phyloP scores from a whole-genome alignment of 2,329 filamentous ascomycete species.

The Aspergillus pseudotamarii region DNA sequence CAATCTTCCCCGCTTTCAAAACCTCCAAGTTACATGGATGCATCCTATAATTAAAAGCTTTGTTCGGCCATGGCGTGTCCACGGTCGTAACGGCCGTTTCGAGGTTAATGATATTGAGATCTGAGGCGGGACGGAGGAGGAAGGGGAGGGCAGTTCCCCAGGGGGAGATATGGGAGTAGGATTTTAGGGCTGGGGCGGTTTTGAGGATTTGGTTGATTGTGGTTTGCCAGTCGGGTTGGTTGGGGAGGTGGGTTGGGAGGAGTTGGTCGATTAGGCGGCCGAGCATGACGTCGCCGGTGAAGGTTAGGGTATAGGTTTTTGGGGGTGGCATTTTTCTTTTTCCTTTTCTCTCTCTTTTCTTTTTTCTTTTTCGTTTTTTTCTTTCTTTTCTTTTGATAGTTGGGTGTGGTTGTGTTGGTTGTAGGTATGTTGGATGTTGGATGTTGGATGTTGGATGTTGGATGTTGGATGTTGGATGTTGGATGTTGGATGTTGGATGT shows the following conservation, averaged over 20 bases:
- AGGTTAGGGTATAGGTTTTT: slow-evolving; percentile 32
- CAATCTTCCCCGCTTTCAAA: neutral
- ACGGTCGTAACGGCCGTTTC: slow-evolving; percentile 42
- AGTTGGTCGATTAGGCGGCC: slow-evolving; percentile 46
- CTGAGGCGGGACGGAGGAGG: slow-evolving; percentile 35
- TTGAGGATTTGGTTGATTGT: slow-evolving; percentile 10
- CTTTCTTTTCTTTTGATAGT: neutral
- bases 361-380: no score
- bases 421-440: no score
- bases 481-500: no score
- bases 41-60: slow-evolving; percentile 38
- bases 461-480: no score
- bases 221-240: slow-evolving; percentile 24
- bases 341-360: no score
- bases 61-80: slow-evolving; percentile 38
- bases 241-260: slow-evolving; percentile 36
- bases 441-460: no score
- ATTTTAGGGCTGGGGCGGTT: neutral
- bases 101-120: slow-evolving; percentile 45
- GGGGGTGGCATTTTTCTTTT: neutral
- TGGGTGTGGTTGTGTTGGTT: neutral
- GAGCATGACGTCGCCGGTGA: slow-evolving; percentile 47
- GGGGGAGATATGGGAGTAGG: slow-evolving; percentile 22
- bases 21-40: neutral
- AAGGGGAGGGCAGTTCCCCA: slow-evolving; percentile 41